These are phyloP conservation scores for Solanum pimpinellifolium DNA, from an alignment of 257 asterid genomes.

Conservation along the genomic window DNA sequence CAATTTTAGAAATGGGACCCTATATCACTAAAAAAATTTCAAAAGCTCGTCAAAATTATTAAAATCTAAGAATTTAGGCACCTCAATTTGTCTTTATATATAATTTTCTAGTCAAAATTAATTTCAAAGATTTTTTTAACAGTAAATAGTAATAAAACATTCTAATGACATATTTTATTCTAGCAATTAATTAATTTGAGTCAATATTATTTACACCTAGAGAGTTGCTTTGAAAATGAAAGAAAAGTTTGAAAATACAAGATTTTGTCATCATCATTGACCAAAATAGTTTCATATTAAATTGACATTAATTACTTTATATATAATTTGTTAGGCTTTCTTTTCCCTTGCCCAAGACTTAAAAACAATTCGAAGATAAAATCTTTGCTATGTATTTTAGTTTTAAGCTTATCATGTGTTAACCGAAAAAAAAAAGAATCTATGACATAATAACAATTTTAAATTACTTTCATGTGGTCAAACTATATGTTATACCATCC, in stretches of 20 bases:
- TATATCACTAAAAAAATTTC: background rate
- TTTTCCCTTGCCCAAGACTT: background rate
- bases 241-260: background rate
- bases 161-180: background rate
- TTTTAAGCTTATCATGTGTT: background rate
- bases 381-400: background rate
- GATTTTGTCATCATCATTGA: background rate
- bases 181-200: background rate
- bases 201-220: background rate
- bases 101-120: background rate
- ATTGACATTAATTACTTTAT: background rate
- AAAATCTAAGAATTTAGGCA: background rate
- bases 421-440: background rate
- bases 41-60: background rate
- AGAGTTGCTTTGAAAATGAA: background rate
- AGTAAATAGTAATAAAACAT: background rate
- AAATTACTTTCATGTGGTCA: background rate
- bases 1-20: background rate
- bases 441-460: background rate
- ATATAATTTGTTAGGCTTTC: background rate
- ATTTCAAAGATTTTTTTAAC: background rate
- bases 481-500: background rate
- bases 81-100: background rate
- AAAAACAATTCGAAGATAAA: background rate
- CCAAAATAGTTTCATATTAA: background rate